These are phyloP conservation scores for Noccaea caerulescens DNA, from an alignment of 345 rosid genomes.

Conservation along the genomic window DNA sequence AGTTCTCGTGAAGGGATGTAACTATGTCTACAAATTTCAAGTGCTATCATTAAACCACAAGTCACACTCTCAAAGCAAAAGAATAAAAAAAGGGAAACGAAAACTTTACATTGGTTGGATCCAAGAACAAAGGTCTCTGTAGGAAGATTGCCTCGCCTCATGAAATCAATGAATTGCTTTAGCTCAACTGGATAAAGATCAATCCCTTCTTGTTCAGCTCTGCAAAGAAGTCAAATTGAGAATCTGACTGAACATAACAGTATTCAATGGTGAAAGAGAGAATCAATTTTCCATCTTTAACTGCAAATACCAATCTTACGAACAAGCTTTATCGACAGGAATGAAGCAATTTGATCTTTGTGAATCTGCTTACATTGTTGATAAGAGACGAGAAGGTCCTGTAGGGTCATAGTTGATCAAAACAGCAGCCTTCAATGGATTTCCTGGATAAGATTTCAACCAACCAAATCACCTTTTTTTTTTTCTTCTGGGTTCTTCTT, in stretches of 20 bases:
- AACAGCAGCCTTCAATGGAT: conserved; percentile 74
- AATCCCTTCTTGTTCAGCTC: conserved; percentile 77
- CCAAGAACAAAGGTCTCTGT: conserved; percentile 73
- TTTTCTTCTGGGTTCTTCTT: conserved; percentile 15
- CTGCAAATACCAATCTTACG: background rate
- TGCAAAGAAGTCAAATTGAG: conserved; percentile 40
- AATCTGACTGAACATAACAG: background rate
- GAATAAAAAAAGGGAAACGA: background rate
- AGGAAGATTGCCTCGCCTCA: conserved; percentile 69
- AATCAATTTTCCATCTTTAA: conserved; percentile 7
- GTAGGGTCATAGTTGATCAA: conserved; percentile 76
- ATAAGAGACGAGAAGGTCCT: conserved; percentile 77
- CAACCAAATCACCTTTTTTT: conserved; percentile 8
- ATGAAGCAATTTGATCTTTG: background rate
- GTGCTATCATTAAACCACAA: conserved; percentile 16
- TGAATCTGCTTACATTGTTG: conserved; percentile 60
- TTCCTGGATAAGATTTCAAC: conserved; percentile 46
- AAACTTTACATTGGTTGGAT: conserved; percentile 63
- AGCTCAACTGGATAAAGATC: conserved; percentile 62
- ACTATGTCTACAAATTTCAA: conserved; percentile 56
- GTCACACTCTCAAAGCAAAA: conserved; percentile 17
- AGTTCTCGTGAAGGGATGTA: conserved; percentile 76
- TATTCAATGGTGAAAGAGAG: background rate
- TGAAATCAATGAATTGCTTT: conserved; percentile 62
- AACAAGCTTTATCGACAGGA: background rate